These are phyloP conservation scores for Galeopsis tetrahit DNA, from an alignment of 257 asterid genomes.

Conservation along the genomic window DNA sequence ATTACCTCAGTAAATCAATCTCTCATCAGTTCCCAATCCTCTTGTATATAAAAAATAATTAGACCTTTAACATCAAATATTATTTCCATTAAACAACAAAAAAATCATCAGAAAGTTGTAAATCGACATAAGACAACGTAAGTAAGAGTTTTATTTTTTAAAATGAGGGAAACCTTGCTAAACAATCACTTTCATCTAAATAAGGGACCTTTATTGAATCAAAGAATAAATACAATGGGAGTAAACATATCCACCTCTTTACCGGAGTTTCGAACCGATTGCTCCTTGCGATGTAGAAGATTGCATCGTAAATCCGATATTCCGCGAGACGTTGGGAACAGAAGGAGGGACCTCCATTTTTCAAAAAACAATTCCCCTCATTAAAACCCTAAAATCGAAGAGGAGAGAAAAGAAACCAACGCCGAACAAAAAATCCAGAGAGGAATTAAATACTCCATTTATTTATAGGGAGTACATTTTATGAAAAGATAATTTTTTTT, in stretches of 20 bases:
- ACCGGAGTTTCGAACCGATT: slow-evolving; percentile 60
- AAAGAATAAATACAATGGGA: slow-evolving; percentile 36
- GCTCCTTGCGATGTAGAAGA: slow-evolving; percentile 68
- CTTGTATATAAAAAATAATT: slow-evolving; percentile 25
- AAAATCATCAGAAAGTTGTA: neutral
- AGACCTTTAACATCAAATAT: neutral
- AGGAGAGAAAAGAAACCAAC: neutral
- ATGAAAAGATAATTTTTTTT: too few relatives aligned
- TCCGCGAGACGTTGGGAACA: slow-evolving; percentile 57
- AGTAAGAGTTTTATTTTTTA: slow-evolving; percentile 22
- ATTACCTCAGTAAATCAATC: slow-evolving; percentile 81
- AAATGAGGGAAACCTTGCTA: neutral
- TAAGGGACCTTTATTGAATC: neutral
- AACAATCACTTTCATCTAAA: neutral
- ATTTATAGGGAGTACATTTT: too few relatives aligned
- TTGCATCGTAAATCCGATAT: slow-evolving; percentile 60
- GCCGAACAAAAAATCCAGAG: slow-evolving; percentile 27
- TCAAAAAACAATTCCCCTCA: slow-evolving; percentile 38
- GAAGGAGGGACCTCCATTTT: slow-evolving; percentile 72
- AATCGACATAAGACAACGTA: slow-evolving; percentile 26
- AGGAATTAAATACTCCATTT: too few relatives aligned
- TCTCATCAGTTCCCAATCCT: slow-evolving; percentile 84
- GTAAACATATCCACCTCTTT: slow-evolving; percentile 59
- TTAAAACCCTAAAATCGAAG: slow-evolving; percentile 39
- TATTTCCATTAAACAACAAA: slow-evolving; percentile 1